phyloP scores from a whole-genome alignment of 352 stramenopile species.

The Phytopythium mirpurense region DNA sequence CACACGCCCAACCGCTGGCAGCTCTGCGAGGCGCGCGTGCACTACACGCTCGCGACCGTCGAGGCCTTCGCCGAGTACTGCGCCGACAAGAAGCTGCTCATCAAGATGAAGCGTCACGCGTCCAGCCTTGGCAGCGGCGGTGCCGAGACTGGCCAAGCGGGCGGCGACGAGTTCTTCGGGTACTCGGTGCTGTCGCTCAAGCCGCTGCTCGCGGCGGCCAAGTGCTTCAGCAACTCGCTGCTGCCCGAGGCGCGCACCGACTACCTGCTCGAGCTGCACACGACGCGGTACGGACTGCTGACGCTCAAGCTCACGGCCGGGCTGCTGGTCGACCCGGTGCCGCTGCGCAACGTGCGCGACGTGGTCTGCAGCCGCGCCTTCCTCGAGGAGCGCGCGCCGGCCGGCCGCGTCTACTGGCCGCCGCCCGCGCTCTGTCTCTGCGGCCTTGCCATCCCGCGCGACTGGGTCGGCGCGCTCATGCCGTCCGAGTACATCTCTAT shows the following conservation, averaged over 20 bases:
- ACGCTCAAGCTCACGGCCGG: slow-evolving; percentile 76
- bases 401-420: slow-evolving; percentile 53
- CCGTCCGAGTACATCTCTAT: slow-evolving; percentile 67
- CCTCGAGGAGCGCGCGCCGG: slow-evolving; percentile 37
- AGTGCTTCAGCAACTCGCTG: slow-evolving; percentile 51
- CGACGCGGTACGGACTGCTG: slow-evolving; percentile 42
- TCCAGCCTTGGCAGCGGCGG: not conserved
- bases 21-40: slow-evolving; percentile 62
- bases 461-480: slow-evolving; percentile 65
- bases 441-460: slow-evolving; percentile 40
- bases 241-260: slow-evolving; percentile 47
- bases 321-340: slow-evolving; percentile 51
- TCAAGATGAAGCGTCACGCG: slow-evolving; percentile 50
- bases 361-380: slow-evolving; percentile 42
- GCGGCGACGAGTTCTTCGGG: slow-evolving; percentile 39
- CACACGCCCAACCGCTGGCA: slow-evolving; percentile 82
- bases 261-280: slow-evolving; percentile 65
- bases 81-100: slow-evolving; percentile 49
- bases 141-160: slow-evolving; percentile 3
- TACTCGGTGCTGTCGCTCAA: slow-evolving; percentile 51
- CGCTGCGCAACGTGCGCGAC: slow-evolving; percentile 50
- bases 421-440: slow-evolving; percentile 34
- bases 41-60: slow-evolving; percentile 63
- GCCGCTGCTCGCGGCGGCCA: slow-evolving; percentile 43
- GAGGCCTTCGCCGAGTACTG: slow-evolving; percentile 71